Evolutionary conservation across 1,284 basidiomycete species (phyloP).

Genomic region (Austropuccinia psidii): DNA sequence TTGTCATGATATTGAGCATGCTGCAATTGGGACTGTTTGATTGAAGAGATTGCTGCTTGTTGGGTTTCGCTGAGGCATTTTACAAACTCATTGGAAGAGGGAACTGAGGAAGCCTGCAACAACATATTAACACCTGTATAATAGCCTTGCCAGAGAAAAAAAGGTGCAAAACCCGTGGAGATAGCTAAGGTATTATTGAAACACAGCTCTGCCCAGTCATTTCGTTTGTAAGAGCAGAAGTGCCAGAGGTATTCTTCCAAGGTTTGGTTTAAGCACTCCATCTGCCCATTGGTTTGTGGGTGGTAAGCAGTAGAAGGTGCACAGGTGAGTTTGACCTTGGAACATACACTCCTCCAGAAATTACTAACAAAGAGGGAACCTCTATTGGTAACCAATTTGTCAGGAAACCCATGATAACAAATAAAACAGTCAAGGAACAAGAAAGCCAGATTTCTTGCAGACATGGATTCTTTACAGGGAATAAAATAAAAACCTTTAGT

Average conservation of each 20-base stretch:
- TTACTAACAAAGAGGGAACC: neutral
- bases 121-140: neutral
- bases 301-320: slow-evolving; percentile 2
- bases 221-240: neutral
- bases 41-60: neutral
- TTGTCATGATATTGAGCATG: neutral
- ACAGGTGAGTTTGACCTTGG: neutral
- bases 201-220: slow-evolving; percentile 8
- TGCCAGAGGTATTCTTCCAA: slow-evolving; percentile 18
- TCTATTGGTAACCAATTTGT: neutral
- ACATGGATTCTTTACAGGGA: neutral
- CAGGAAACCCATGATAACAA: slow-evolving; percentile 8
- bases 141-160: neutral
- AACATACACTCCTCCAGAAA: neutral
- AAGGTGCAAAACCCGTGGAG: neutral
- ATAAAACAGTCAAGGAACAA: neutral
- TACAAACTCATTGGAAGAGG: neutral
- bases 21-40: neutral
- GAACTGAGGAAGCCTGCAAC: neutral
- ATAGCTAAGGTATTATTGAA: neutral
- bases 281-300: slow-evolving; percentile 24
- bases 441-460: neutral
- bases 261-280: neutral
- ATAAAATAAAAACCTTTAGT: slow-evolving; percentile 51
- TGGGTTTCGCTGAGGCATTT: neutral